Conservation (phyloP, 2,329 filamentous ascomycete genomes). For the Penicillium sp. region DNA sequence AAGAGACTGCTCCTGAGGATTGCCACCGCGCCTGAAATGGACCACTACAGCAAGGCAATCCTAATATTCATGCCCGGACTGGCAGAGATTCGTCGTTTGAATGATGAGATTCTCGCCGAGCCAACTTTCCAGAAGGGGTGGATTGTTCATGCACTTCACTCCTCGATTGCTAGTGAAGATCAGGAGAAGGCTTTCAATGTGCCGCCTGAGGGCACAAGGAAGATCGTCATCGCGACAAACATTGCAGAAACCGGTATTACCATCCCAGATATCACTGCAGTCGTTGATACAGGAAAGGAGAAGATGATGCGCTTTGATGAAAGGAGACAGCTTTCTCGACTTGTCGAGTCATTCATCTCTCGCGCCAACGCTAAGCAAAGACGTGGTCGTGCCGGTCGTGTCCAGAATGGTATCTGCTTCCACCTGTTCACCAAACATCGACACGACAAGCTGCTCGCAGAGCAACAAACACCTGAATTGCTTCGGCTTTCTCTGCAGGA, state of each 20-base stretch:
- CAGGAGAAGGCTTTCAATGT: conserved; percentile 90
- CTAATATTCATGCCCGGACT: conserved; percentile 94
- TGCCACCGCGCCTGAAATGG: conserved; percentile 64
- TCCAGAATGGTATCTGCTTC: conserved; percentile 92
- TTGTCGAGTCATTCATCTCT: conserved; percentile 94
- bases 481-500: conserved; percentile 91
- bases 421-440: conserved; percentile 90
- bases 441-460: conserved; percentile 78
- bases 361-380: conserved; percentile 94
- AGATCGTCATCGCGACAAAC: conserved; percentile 95
- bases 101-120: conserved; percentile 78
- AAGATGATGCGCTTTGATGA: conserved; percentile 97
- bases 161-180: conserved; percentile 91
- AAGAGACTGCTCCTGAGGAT: conserved; percentile 75
- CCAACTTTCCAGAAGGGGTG: conserved; percentile 72
- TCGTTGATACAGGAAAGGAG: conserved; percentile 94
- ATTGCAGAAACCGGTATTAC: conserved; percentile 99
- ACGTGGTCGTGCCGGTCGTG: conserved; percentile 88
- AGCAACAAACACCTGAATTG: conserved; percentile 96
- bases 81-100: conserved; percentile 83
- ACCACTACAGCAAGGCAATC: conserved; percentile 79
- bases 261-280: conserved; percentile 95
- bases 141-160: conserved; percentile 88
- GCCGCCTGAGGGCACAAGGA: conserved; percentile 76
- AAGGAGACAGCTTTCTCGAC: conserved; percentile 79